phyloP scores from a whole-genome alignment of 768 basidiomycete genomes.

The Rhodotorula toruloides region DNA sequence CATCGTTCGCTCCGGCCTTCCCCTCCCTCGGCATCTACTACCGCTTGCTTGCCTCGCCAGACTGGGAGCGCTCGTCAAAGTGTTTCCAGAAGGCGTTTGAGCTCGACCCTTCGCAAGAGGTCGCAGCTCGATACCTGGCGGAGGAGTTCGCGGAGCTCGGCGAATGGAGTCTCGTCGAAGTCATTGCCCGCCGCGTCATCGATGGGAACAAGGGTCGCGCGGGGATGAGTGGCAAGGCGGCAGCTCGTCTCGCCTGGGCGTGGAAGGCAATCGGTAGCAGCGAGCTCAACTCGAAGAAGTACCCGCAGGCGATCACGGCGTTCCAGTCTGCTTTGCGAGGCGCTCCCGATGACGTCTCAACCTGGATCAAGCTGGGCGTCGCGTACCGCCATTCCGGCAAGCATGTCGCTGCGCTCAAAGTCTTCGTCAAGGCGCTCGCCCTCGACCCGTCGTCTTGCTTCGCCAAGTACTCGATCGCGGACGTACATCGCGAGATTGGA shows the following conservation, averaged over 20 bases:
- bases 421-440: slow-evolving; percentile 67
- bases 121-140: slow-evolving; percentile 76
- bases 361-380: slow-evolving; percentile 90
- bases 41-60: slow-evolving; percentile 64
- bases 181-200: slow-evolving; percentile 85
- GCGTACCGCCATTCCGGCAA: slow-evolving; percentile 83
- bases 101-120: slow-evolving; percentile 78
- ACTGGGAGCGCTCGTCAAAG: slow-evolving; percentile 78
- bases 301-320: slow-evolving; percentile 38
- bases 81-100: slow-evolving; percentile 99
- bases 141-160: slow-evolving; percentile 84
- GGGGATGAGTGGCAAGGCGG: slow-evolving; percentile 54
- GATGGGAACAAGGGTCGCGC: slow-evolving; percentile 82
- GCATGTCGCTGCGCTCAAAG: slow-evolving; percentile 81
- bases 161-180: slow-evolving; percentile 93
- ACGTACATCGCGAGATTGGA: slow-evolving; percentile 73
- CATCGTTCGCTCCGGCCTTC: slow-evolving; percentile 81
- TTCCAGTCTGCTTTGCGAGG: slow-evolving; percentile 41
- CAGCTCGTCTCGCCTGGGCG: slow-evolving; percentile 84
- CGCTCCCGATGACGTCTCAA: slow-evolving; percentile 61
- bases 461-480: slow-evolving; percentile 72
- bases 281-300: slow-evolving; percentile 54
- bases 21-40: slow-evolving; percentile 92
- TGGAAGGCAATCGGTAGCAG: slow-evolving; percentile 95
- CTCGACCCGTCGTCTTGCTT: slow-evolving; percentile 76